These are phyloP conservation scores for Trametes cinnabarina DNA, from an alignment of 768 basidiomycete species.

Conservation along the genomic window DNA sequence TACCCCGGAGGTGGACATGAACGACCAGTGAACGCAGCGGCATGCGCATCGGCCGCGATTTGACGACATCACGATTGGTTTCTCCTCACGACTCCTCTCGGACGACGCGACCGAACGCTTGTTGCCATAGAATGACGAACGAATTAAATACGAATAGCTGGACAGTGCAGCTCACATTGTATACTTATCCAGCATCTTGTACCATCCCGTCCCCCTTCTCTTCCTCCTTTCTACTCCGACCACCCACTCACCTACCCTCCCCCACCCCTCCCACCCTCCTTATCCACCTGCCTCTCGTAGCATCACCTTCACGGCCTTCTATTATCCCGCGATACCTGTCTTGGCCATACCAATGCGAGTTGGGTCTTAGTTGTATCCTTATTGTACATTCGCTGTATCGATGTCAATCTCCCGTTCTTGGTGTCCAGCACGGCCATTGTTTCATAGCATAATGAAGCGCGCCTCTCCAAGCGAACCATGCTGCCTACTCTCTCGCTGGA, in stretches of 20 bases:
- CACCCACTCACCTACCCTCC: not conserved
- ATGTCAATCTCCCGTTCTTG: not conserved
- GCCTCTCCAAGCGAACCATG: too few species aligned
- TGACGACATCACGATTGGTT: not conserved
- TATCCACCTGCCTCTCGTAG: not conserved
- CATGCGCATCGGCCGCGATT: not conserved
- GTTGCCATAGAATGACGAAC: constrained; percentile 9
- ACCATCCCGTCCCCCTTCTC: not conserved
- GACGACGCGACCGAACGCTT: constrained; percentile 8
- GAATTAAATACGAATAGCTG: constrained; percentile 4
- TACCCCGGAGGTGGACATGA: not conserved
- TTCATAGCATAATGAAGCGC: too few species aligned
- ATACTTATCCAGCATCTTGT: constrained; percentile 4
- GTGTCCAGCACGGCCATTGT: too few species aligned
- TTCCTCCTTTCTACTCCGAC: not conserved
- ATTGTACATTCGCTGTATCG: constrained; percentile 15
- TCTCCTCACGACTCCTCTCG: not conserved
- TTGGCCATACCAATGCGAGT: constrained; percentile 7
- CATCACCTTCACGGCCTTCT: not conserved
- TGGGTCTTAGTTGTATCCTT: constrained; percentile 12
- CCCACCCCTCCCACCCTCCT: not conserved
- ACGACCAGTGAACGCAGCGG: not conserved
- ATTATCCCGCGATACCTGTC: not conserved
- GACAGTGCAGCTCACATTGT: constrained; percentile 7
- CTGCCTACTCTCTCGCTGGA: not conserved